Conservation (phyloP, 306 rosid genomes). For the Acmispon strigosus region DNA sequence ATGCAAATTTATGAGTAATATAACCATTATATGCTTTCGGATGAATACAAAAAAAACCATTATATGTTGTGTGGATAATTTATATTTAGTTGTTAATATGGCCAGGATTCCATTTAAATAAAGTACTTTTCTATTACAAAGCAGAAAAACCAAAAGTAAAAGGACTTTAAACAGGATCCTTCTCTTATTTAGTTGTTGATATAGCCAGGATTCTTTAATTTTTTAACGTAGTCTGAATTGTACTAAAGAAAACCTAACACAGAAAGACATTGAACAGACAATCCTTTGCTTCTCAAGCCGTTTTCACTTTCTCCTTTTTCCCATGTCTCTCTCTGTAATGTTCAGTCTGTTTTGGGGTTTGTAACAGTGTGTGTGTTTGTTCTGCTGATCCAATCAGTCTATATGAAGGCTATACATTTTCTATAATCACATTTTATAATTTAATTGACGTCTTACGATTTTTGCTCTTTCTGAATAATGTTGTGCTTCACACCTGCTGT, state of each 20-base stretch:
- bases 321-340: background rate
- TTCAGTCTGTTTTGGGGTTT: background rate
- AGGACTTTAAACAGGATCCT: background rate
- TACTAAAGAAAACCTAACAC: too few relatives aligned
- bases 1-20: background rate
- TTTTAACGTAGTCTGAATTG: too few relatives aligned
- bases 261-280: too few relatives aligned
- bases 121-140: background rate
- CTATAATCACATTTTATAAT: background rate
- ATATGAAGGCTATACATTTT: background rate
- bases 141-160: background rate
- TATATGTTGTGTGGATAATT: background rate
- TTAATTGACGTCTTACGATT: background rate
- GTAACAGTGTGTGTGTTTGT: background rate
- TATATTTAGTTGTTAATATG: background rate
- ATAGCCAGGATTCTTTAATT: too few relatives aligned
- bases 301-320: background rate
- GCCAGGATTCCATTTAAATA: background rate
- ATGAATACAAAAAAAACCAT: too few relatives aligned
- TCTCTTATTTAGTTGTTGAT: too few relatives aligned
- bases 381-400: background rate
- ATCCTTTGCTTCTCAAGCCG: too few relatives aligned
- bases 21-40: background rate
- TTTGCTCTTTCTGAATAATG: background rate
- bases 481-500: constrained; percentile 1